Percentiles rank a stretch among this genome's conserved stretches.
These are phyloP conservation scores for Alternaria angustiovoidea DNA, from an alignment of 2,329 filamentous ascomycete genomes.

Conservation along the genomic window DNA sequence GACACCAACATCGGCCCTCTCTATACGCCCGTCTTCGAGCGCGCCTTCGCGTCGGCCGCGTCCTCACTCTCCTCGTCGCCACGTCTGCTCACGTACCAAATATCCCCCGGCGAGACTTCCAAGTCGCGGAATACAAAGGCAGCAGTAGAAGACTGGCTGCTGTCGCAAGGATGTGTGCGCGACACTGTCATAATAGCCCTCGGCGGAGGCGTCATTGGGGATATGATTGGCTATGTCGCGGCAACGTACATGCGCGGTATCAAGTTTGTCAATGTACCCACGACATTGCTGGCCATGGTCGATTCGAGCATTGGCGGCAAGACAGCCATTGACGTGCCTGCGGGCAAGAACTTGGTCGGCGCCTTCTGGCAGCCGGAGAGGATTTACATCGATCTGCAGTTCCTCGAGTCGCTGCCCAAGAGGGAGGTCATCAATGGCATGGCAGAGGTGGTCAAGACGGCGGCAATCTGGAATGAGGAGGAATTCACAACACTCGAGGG, in stretches of 20 bases:
- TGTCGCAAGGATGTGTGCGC: constrained; percentile 88
- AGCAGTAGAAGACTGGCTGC: constrained; percentile 97
- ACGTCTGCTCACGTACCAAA: constrained; percentile 86
- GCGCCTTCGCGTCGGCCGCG: constrained; percentile 65
- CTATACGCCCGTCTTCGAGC: constrained; percentile 81
- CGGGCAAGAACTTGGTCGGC: constrained; percentile 95
- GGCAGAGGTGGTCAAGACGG: constrained; percentile 98
- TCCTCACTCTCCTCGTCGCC: constrained; percentile 58
- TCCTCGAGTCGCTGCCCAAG: constrained; percentile 87
- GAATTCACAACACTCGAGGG: constrained; percentile 87
- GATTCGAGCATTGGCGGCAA: constrained; percentile 98
- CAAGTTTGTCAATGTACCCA: constrained; percentile 95
- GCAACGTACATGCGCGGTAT: constrained; percentile 99
- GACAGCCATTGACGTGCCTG: constrained; percentile 94
- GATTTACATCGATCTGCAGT: constrained; percentile 92
- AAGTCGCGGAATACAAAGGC: constrained; percentile 94
- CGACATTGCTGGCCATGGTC: constrained; percentile 94
- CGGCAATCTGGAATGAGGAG: constrained; percentile 90
- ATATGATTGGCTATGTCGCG: constrained; percentile 97
- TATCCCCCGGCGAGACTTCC: constrained; percentile 90
- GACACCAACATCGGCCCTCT: constrained; percentile 87
- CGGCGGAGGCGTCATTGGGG: constrained; percentile 95
- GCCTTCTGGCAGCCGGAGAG: constrained; percentile 95
- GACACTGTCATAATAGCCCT: constrained; percentile 95
- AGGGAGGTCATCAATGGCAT: constrained; percentile 98